Evolutionary conservation across 2,329 filamentous ascomycete genomes (phyloP).

Genomic region (Aspergillus alliaceus): DNA sequence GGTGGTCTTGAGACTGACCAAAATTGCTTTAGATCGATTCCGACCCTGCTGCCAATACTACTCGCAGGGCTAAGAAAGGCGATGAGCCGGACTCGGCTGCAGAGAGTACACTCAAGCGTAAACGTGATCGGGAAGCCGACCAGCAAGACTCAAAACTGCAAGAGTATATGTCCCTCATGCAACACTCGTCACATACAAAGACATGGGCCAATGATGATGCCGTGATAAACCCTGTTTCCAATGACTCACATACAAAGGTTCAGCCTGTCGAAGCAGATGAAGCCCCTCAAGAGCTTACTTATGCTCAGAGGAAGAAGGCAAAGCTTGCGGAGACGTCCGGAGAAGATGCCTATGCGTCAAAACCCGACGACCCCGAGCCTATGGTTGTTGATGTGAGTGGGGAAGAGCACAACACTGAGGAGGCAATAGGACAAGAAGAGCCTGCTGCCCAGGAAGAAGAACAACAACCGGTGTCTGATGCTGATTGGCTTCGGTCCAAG

Average conservation of each 20-base stretch:
- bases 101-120: slow-evolving; percentile 40
- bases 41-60: slow-evolving; percentile 29
- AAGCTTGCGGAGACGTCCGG: slow-evolving; percentile 61
- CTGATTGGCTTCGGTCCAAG: slow-evolving; percentile 87
- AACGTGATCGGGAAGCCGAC: slow-evolving; percentile 55
- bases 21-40: slow-evolving; percentile 41
- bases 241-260: slow-evolving; percentile 21
- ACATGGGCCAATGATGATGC: slow-evolving; percentile 60
- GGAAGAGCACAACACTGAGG: slow-evolving; percentile 16
- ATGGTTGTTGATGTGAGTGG: slow-evolving; percentile 26
- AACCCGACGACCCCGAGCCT: slow-evolving; percentile 18
- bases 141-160: slow-evolving; percentile 75
- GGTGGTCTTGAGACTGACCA: slow-evolving; percentile 43
- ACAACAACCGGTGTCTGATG: slow-evolving; percentile 60
- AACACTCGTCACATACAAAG: slow-evolving; percentile 64
- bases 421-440: slow-evolving; percentile 17
- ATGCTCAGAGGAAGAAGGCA: slow-evolving; percentile 42
- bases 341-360: slow-evolving; percentile 37
- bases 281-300: slow-evolving; percentile 36
- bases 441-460: slow-evolving; percentile 29
- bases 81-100: slow-evolving; percentile 19
- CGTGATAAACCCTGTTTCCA: slow-evolving; percentile 28
- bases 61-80: slow-evolving; percentile 24
- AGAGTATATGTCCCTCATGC: slow-evolving; percentile 84
- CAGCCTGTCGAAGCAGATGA: slow-evolving; percentile 20